phyloP scores from a whole-genome alignment of 164 flowering plant genomes.

The Taxillus chinensis region DNA sequence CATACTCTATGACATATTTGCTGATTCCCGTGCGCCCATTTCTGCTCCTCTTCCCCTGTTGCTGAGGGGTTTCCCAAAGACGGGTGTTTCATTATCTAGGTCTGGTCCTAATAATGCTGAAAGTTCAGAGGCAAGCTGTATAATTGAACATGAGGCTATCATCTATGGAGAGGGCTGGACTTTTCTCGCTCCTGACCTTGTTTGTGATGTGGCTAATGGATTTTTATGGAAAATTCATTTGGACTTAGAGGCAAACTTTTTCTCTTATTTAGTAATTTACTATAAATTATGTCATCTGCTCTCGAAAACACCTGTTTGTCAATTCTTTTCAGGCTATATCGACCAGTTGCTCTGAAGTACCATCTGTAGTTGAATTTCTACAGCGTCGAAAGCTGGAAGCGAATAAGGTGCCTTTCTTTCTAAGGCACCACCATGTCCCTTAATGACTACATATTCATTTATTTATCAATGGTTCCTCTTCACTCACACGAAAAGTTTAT shows the following conservation, averaged over 20 bases:
- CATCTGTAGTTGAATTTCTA: slow-evolving; percentile 75
- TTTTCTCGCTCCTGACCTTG: slow-evolving; percentile 79
- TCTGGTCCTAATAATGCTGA: slow-evolving; percentile 21
- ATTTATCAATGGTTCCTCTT: too few relatives aligned
- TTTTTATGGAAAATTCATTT: slow-evolving; percentile 75
- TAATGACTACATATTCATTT: background rate
- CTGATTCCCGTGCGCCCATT: slow-evolving; percentile 78
- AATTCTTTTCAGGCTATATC: slow-evolving; percentile 67
- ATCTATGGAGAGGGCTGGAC: slow-evolving; percentile 84
- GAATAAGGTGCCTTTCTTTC: slow-evolving; percentile 37
- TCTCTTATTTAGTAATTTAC: background rate
- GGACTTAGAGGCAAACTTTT: slow-evolving; percentile 68
- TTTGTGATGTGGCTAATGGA: slow-evolving; percentile 59
- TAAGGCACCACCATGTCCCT: background rate
- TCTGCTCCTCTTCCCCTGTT: slow-evolving; percentile 97
- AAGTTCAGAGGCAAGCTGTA: slow-evolving; percentile 26
- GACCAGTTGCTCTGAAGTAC: slow-evolving; percentile 86
- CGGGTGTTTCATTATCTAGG: slow-evolving; percentile 27
- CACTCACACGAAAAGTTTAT: too few relatives aligned
- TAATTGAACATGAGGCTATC: slow-evolving; percentile 28
- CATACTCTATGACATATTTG: slow-evolving; percentile 76
- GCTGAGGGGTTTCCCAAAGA: slow-evolving; percentile 49
- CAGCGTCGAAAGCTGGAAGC: slow-evolving; percentile 80
- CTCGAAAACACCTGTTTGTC: background rate
- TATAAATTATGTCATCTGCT: background rate